phyloP scores from a whole-genome alignment of 371 early-diverging fungal species.

The Mucor circinelloides region DNA sequence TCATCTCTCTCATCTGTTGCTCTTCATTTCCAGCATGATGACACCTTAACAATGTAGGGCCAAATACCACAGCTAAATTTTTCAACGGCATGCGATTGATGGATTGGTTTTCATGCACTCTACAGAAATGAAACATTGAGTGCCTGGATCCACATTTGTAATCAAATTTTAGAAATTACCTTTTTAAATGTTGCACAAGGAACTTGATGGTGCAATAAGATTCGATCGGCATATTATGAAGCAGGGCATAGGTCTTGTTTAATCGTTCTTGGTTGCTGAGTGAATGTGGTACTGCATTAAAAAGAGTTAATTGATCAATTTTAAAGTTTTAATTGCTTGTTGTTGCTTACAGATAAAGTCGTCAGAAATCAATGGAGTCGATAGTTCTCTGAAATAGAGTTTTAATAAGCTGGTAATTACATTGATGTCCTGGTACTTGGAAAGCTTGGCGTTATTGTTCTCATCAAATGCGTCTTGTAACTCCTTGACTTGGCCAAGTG shows the following conservation, averaged over 20 bases:
- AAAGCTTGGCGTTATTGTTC: conserved; percentile 41
- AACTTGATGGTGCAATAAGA: conserved; percentile 46
- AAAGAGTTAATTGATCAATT: background rate
- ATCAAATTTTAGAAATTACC: conserved; percentile 15
- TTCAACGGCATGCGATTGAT: conserved; percentile 85
- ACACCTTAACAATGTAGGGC: conserved; percentile 80
- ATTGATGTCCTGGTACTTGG: conserved; percentile 62
- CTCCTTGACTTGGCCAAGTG: conserved; percentile 71
- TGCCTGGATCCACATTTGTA: background rate
- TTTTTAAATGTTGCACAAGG: conserved; percentile 37
- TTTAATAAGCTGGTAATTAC: conserved; percentile 89
- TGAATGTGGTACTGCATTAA: background rate
- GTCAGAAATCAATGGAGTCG: conserved; percentile 86
- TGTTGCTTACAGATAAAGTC: conserved; percentile 54
- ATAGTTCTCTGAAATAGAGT: conserved; percentile 89
- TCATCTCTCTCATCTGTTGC: conserved; percentile 24
- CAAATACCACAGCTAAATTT: conserved; percentile 92
- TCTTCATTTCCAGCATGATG: conserved; percentile 22
- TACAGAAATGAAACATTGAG: conserved; percentile 11
- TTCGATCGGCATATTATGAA: conserved; percentile 42
- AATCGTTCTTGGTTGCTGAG: conserved; percentile 23
- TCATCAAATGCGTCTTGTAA: conserved; percentile 57
- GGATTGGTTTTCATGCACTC: conserved; percentile 55
- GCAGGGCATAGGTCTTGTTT: conserved; percentile 16
- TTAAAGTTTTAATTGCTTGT: background rate